phyloP scores from a whole-genome alignment of 345 rosid genomes.

The Pistacia integerrima region DNA sequence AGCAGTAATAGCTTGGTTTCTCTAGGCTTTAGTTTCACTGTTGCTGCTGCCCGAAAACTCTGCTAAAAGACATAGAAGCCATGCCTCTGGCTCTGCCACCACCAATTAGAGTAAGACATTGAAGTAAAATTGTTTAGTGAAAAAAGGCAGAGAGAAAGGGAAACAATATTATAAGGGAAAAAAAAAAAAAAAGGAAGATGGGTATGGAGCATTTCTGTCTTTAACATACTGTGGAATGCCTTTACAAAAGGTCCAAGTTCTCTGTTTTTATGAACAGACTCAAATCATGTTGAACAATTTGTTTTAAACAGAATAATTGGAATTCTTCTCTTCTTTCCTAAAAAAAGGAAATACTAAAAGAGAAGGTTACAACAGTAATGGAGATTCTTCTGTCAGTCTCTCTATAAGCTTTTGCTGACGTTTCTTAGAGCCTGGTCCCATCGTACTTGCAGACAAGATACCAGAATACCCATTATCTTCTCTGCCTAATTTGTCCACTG shows the following conservation, averaged over 20 bases:
- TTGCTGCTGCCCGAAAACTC: conserved; percentile 45
- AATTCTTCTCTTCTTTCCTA: conserved; percentile 26
- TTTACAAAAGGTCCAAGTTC: conserved; percentile 53
- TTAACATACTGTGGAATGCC: conserved; percentile 38
- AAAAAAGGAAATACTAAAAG: conserved; percentile 26
- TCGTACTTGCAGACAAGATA: conserved; percentile 41
- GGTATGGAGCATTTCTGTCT: conserved; percentile 69
- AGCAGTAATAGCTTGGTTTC: conserved; percentile 31
- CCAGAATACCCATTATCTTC: conserved; percentile 32
- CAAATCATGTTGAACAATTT: conserved; percentile 44
- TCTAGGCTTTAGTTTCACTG: conserved; percentile 44
- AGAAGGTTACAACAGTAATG: conserved; percentile 54
- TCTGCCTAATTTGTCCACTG: conserved; percentile 25
- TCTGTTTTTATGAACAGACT: conserved; percentile 52
- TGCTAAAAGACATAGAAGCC: conserved; percentile 46
- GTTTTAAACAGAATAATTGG: conserved; percentile 38
- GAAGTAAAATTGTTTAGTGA: conserved; percentile 16
- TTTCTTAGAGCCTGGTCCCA: conserved; percentile 40
- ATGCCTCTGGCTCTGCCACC: conserved; percentile 42
- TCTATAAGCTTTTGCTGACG: conserved; percentile 46
- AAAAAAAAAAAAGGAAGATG: conserved; percentile 17
- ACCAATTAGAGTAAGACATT: conserved; percentile 30
- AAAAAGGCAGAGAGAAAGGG: conserved; percentile 21
- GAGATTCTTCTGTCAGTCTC: conserved; percentile 67
- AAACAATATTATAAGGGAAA: conserved; percentile 19